Base-by-base conservation (phyloP, 768 basidiomycete genomes). In the Pulveroboletus frians region DNA sequence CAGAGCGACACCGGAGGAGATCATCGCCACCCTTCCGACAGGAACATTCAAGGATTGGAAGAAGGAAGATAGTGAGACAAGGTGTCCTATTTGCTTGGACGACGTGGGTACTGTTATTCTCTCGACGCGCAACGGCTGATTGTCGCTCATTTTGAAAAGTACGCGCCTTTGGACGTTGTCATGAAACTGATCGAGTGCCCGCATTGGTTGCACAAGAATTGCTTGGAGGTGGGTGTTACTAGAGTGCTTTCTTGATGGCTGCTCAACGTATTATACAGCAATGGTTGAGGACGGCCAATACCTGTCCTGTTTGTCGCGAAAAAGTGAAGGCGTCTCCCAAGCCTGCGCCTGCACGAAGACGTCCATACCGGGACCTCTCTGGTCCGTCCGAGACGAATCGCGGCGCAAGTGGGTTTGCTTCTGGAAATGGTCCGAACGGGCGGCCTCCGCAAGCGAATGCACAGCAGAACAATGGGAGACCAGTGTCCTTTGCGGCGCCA, bases 1-100 rank as follows among this genome's bases (percentile, higher is more conserved):
- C 0, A 79, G 75, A 23, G 76, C 76, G 18, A 85, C 85, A 1
- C 81, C 87, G 2, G 74, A 76, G 1, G 70, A 81, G 8, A 72
- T 88, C 27, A 69, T 92, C 40, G 66, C 78, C 11, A 69, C 73
- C 0, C 67, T 90, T 43, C 81, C 85, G 17, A 79, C 72, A 14
- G 83, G 73, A 0, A 63, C 71, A 18, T 90, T 82, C 64, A 78
- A 78, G 56, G 85, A 88, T 29, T 89, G 85, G 84, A 76, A 74
- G 39, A 78, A 71, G 6, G 62, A 73, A 2, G 83, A 83, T 34
- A 81, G 81, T 47, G 88, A 91, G 54, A 71, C 77, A 47, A 76
- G 87, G 39, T 92, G 89, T 65, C 88, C 89, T 2, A 91, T 92
- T 46, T 92, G 89, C 60, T 67, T 91, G 54, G 88, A 91, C 53